Percentiles rank a stretch among this genome's conserved stretches.
Conservation (phyloP, 805 yeast genomes). For the Komagataella mondaviorum region DNA sequence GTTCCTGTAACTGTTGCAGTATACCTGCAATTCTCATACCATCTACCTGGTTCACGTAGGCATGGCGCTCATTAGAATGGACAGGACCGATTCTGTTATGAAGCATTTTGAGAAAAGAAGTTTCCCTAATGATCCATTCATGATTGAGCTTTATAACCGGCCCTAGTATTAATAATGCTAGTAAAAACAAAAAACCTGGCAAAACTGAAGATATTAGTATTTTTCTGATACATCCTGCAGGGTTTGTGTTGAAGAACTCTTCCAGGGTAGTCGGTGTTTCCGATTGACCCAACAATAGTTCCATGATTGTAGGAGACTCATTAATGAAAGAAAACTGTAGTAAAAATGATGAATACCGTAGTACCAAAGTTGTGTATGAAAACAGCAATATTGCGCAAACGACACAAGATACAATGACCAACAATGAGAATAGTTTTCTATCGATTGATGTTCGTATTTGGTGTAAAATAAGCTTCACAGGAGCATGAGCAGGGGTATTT, state of each 20-base stretch:
- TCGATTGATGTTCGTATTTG: constrained; percentile 11
- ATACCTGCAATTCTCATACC: not conserved
- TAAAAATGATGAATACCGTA: not conserved
- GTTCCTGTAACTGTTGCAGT: not conserved
- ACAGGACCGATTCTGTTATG: constrained; percentile 44
- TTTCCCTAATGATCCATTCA: constrained; percentile 62
- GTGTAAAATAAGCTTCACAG: constrained; percentile 31
- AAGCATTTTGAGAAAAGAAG: constrained; percentile 49
- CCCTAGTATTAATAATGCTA: not conserved
- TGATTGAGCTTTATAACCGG: constrained; percentile 22
- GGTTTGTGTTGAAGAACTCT: not conserved
- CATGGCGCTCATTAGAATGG: not conserved
- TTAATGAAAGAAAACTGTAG: not conserved
- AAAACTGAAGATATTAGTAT: not conserved
- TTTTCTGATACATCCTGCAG: not conserved
- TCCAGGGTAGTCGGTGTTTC: not conserved
- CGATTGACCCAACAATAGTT: not conserved
- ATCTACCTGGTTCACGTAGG: not conserved
- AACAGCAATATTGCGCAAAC: not conserved
- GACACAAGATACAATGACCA: not conserved
- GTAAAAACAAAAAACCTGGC: not conserved
- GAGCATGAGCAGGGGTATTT: constrained; percentile 39
- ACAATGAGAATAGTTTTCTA: not conserved
- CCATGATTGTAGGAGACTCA: not conserved
- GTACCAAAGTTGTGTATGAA: not conserved